Base-by-base conservation (phyloP, 805 yeast species). In the Nakazawaea pomicola region DNA sequence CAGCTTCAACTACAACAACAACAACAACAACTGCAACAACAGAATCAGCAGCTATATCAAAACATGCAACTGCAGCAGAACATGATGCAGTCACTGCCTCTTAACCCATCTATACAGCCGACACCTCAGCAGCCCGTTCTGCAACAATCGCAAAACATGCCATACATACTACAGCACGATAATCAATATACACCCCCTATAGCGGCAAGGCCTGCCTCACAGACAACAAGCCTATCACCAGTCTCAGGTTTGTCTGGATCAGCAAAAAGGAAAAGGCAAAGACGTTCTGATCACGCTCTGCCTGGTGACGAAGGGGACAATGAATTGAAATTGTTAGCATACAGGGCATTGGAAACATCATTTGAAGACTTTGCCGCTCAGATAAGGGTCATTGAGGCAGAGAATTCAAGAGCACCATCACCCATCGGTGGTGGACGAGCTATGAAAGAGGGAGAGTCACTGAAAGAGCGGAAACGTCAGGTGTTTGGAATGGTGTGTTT, bases 401-500 rank as follows among this genome's bases (percentile, higher is more conserved):
- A 37, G n/a, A 16, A 10, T 14, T 21, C 44, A 11, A n/a, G 39
- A 4, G 18, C 18, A 3, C 36, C 44, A 21, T 34, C 44, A 8
- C 40, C 44, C 4, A n/a, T 7, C 8, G 18, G 12, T n/a, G 21
- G 33, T 11, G 17, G 15, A 16, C 6, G 14, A 49, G 24, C 41
- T 49, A 38, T 15, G 48, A 55, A 16, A 55, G 52, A 38, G 20
- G 41, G 31, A 29, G 44, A 31, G 12, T 29, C 17, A 6, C 23
- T 17, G 7, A 67, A 66, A 36, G 87, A 82, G 50, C 67, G 77
- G 43, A 83, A 78, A 52, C 71, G 80, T 40, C 96, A 87, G 57
- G 66, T 85, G 1, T 85, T 86, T 58, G 96, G 90, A 10, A 73
- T 87, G 75, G 75, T 83, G 3, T 86, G 95, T 85, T 65, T 89